A percentile compares a stretch with the other conserved stretches of the same genome.
Conservation (phyloP, 2,329 filamentous ascomycete species). For the Alternaria atra region DNA sequence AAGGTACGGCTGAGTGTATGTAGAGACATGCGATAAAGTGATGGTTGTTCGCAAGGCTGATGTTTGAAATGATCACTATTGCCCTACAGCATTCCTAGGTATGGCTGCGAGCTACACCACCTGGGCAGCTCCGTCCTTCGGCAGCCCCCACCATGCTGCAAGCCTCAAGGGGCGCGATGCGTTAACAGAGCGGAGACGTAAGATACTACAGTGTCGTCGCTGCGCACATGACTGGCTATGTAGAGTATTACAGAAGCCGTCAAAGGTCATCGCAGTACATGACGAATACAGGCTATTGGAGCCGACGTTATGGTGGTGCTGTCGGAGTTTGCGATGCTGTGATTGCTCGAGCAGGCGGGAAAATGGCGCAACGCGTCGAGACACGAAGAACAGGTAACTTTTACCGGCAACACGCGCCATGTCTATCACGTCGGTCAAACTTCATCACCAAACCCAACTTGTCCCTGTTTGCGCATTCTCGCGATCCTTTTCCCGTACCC, state of each 20-base stretch:
- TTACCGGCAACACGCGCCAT: constrained; percentile 22
- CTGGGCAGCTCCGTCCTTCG: not conserved
- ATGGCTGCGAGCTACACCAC: not conserved
- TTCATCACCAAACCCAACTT: not conserved
- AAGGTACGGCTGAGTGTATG: not conserved
- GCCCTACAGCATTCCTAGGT: not conserved
- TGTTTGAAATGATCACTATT: not conserved
- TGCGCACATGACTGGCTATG: not conserved
- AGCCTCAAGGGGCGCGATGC: not conserved
- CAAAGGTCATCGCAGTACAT: not conserved
- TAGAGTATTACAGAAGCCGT: not conserved
- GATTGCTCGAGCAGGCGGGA: constrained; percentile 24
- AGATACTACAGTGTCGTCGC: not conserved
- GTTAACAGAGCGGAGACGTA: not conserved
- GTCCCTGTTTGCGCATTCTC: constrained; percentile 2
- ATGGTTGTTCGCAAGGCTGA: not conserved
- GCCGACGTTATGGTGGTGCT: constrained; percentile 8
- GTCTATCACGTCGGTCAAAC: not conserved
- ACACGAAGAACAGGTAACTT: constrained; percentile 26
- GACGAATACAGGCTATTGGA: constrained; percentile 12
- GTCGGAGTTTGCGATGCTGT: constrained; percentile 20
- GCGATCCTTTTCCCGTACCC: not conserved
- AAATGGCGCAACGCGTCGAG: constrained; percentile 27
- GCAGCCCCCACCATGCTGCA: not conserved
- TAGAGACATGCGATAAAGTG: not conserved